Evolutionary conservation across 177 flowering plant species (phyloP), one percentile per base, ranked within the genome.

Genomic region (Vitis hybrid): DNA sequence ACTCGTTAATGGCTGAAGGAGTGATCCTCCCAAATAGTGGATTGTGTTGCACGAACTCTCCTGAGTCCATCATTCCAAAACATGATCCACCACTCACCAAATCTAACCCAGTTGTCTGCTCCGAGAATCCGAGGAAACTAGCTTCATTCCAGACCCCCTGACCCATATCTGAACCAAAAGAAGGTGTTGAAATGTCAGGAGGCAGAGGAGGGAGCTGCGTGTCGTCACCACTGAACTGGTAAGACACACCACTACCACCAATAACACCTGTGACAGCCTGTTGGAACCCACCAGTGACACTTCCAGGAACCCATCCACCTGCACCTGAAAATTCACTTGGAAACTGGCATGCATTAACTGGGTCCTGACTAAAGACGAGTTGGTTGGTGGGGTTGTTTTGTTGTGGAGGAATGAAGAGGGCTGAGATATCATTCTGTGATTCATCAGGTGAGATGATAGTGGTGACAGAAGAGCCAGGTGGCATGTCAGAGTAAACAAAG

Each of bases 401-500:
- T 13, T 30, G 57, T 6, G 24, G 69, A 30, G 35, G 60, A 51
- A 24, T 32, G 62, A 64, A 77, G 67, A 77, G 64, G n/a, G 68
- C 67, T 1, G 76, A 54, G 13, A 65, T 49, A 60, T 75, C 70
- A 24, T 48, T 54, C 2, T 61, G 67, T 5, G 72, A 49, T 57
- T 77, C 77, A 55, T 78, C 81, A 4, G 81, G 81, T 1, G 81
- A 78, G 70, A 78, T 60, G 58, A 78, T 71, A 59, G 78, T 71
- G 52, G 81, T 78, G 73, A 78, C 78, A 11, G 78, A 78, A 35
- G 75, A 69, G 60, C 77, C 78, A 4, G 66, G 56, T 1, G 81
- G 81, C 75, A 78, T 74, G 61, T 78, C 81, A 1, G 78, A 78
- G 73, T 78, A 74, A 60, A 78, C 75, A 27, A 79, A 82, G 75